Conservation (phyloP, 257 asterid genomes). For the Capsicum rhomboideum region DNA sequence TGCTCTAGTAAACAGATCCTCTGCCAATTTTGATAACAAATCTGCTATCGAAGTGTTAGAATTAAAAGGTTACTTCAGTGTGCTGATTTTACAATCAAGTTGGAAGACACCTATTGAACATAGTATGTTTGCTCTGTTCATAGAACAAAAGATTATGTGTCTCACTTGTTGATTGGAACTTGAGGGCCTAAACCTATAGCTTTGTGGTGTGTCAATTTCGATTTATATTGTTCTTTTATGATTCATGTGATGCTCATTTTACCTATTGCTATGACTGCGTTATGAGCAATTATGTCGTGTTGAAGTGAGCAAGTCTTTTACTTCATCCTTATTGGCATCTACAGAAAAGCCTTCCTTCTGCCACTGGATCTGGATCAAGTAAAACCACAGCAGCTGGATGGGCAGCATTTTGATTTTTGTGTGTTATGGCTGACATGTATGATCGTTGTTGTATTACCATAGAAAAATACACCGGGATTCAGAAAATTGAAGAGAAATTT, state of each 20-base stretch:
- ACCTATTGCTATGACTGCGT: background rate
- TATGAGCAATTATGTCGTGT: background rate
- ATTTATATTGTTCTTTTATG: background rate
- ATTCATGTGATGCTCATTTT: background rate
- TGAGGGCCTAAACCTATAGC: background rate
- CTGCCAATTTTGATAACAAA: background rate
- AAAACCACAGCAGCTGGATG: constrained; percentile 85
- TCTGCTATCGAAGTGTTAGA: background rate
- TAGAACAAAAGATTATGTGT: background rate
- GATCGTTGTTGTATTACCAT: constrained; percentile 35
- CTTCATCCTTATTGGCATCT: constrained; percentile 9
- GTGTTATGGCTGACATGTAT: constrained; percentile 13
- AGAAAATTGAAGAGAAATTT: background rate
- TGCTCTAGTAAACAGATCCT: background rate
- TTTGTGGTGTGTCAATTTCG: background rate
- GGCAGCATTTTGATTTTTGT: constrained; percentile 77
- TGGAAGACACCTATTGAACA: background rate
- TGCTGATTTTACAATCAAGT: background rate
- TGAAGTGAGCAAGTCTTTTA: background rate
- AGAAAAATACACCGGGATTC: constrained; percentile 17
- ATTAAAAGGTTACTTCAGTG: background rate
- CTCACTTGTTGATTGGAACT: background rate
- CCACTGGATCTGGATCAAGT: constrained; percentile 49
- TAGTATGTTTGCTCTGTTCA: background rate
- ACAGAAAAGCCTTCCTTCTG: constrained; percentile 82